These are phyloP conservation scores for Russula sp. DNA, from an alignment of 768 basidiomycete species.

Conservation along the genomic window DNA sequence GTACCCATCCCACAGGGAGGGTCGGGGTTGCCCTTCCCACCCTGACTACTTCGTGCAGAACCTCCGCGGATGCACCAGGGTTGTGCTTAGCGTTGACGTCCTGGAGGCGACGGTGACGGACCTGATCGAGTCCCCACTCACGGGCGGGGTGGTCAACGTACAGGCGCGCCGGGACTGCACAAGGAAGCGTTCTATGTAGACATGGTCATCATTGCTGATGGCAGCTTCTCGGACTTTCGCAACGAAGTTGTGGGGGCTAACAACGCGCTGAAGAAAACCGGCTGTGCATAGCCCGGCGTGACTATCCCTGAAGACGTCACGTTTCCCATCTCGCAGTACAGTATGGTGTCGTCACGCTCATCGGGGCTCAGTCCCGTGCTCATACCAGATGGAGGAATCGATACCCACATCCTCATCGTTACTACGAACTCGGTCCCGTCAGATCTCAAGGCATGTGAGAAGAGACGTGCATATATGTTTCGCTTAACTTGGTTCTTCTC, in stretches of 20 bases:
- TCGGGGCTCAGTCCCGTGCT: constrained; percentile 78
- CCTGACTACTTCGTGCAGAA: no score
- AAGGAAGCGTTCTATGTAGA: constrained; percentile 62
- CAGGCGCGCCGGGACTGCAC: constrained; percentile 43
- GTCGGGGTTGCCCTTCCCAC: no score
- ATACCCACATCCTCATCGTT: constrained; percentile 93
- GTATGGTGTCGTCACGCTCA: constrained; percentile 82
- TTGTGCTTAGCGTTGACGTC: no score
- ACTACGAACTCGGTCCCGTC: constrained; percentile 77
- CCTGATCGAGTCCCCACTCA: constrained; percentile 52
- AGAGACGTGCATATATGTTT: background rate
- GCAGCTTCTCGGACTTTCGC: constrained; percentile 93
- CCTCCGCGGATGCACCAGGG: no score
- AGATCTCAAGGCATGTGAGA: constrained; percentile 57
- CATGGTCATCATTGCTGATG: constrained; percentile 86
- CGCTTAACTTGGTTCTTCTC: background rate
- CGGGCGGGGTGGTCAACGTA: constrained; percentile 61
- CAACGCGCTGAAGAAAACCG: constrained; percentile 39
- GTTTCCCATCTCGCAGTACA: constrained; percentile 60
- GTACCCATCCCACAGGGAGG: no score
- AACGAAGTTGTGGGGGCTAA: constrained; percentile 41
- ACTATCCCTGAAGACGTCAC: constrained; percentile 70
- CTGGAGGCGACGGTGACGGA: constrained; percentile 50
- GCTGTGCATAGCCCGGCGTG: constrained; percentile 72
- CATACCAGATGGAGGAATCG: constrained; percentile 79